Percentiles rank a stretch among this genome's conserved stretches.
Conservation (phyloP, 306 rosid species). For the Hylodesmum podocarpum region DNA sequence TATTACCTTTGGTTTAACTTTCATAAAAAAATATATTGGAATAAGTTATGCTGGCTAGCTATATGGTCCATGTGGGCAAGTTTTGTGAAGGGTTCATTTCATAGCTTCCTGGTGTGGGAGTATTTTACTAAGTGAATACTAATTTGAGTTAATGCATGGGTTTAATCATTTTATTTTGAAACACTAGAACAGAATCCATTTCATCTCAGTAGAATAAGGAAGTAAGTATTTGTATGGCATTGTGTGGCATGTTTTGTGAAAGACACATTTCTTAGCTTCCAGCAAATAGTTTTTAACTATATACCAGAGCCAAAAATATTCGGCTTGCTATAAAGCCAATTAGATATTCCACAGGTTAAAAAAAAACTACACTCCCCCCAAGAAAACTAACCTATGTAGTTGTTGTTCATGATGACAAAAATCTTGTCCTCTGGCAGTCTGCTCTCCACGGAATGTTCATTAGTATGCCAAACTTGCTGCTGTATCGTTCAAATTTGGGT, state of each 20-base stretch:
- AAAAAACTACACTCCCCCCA: not conserved
- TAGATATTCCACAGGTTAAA: not conserved
- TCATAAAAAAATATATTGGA: not conserved
- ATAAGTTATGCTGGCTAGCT: conserved; percentile 7
- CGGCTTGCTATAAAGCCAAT: not conserved
- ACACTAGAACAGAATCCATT: not conserved
- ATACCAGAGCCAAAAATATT: not conserved
- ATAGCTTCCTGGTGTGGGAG: not conserved
- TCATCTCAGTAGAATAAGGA: not conserved
- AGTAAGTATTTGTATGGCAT: conserved; percentile 2
- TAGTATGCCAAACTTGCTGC: conserved; percentile 22
- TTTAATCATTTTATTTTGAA: not conserved
- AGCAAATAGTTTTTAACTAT: not conserved
- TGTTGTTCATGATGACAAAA: conserved; percentile 6
- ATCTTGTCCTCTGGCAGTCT: conserved; percentile 9
- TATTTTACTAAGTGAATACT: conserved; percentile 5
- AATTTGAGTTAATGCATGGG: not conserved
- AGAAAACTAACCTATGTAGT: not conserved
- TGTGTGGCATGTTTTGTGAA: not conserved
- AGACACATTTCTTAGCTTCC: not conserved
- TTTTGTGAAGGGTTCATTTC: conserved; percentile 17
- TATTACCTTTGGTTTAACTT: not conserved
- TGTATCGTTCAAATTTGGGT: conserved; percentile 3
- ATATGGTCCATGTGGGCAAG: not conserved
- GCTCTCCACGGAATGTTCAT: not conserved